A percentile compares a stretch with the other conserved stretches of the same genome.
phyloP scores from a whole-genome alignment of 2,329 filamentous ascomycete species.

The Colletotrichum tropicicola region DNA sequence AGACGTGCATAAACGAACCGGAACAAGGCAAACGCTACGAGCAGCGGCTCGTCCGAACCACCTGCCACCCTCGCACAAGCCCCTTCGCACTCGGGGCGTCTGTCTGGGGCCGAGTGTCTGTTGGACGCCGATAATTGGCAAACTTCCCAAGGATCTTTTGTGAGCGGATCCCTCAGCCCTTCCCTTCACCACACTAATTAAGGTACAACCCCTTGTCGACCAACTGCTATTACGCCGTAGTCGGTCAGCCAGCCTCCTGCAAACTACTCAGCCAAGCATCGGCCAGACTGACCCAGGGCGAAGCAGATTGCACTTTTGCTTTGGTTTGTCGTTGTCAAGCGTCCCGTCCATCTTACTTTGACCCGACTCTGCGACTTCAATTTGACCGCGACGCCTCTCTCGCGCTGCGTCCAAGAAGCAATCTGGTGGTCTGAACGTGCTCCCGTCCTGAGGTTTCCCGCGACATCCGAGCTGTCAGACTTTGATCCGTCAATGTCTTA shows the following conservation, averaged over 20 bases:
- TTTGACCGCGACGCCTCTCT: background rate
- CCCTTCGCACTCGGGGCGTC: background rate
- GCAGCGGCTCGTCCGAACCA: conserved; percentile 16
- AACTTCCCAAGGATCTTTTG: conserved; percentile 23
- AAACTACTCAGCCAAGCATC: background rate
- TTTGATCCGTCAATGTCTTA: background rate
- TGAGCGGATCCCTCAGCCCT: conserved; percentile 9
- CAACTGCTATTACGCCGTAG: background rate
- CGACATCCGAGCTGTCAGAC: background rate
- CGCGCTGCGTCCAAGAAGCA: background rate
- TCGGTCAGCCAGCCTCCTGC: conserved; percentile 8
- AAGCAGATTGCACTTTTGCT: conserved; percentile 4
- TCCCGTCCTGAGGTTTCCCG: background rate
- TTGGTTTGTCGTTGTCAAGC: background rate
- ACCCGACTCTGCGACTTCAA: background rate
- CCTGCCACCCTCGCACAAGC: conserved; percentile 8
- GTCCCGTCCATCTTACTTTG: background rate
- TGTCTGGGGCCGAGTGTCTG: background rate
- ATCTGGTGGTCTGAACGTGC: background rate
- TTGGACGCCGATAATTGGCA: conserved; percentile 21
- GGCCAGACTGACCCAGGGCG: background rate
- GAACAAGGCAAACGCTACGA: background rate
- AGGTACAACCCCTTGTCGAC: background rate
- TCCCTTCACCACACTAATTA: conserved; percentile 11
- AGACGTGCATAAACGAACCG: conserved; percentile 10